A percentile compares a stretch with the other conserved stretches of the same genome.
Conservation (phyloP, 1,139 yeast genomes). For the Geotrichum bryndzae region DNA sequence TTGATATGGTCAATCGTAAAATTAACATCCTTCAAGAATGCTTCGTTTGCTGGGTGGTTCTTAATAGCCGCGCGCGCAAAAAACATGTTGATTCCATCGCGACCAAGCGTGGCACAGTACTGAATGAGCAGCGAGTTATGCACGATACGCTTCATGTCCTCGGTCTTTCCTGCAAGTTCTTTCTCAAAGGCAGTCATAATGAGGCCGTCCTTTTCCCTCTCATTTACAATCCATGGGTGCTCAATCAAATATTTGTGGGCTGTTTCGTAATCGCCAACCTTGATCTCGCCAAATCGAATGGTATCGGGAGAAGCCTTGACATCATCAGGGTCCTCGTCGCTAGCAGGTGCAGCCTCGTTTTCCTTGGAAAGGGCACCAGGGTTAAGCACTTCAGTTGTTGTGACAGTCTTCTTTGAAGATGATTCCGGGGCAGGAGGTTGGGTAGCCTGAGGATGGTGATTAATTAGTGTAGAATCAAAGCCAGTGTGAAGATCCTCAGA, state of each 20-base stretch:
- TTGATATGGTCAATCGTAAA: conserved; percentile 68
- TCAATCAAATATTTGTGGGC: conserved; percentile 49
- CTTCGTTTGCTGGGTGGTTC: conserved; percentile 54
- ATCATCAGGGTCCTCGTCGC: conserved; percentile 38
- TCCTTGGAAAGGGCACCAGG: conserved; percentile 22
- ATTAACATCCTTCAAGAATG: conserved; percentile 68
- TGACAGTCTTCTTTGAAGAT: conserved; percentile 18
- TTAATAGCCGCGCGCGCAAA: conserved; percentile 55
- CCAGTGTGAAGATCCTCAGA: conserved; percentile 94
- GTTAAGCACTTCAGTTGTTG: conserved; percentile 39
- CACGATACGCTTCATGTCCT: conserved; percentile 55
- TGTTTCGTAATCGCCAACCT: conserved; percentile 43
- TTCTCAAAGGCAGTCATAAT: conserved; percentile 88
- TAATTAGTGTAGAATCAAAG: conserved; percentile 77
- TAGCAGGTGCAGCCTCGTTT: conserved; percentile 13
- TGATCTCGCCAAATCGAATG: conserved; percentile 53
- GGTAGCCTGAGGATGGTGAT: conserved; percentile 42
- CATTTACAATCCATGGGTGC: conserved; percentile 67
- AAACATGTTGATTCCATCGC: conserved; percentile 60
- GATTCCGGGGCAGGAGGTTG: conserved; percentile 16
- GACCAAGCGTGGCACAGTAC: conserved; percentile 59
- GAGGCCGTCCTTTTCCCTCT: conserved; percentile 85
- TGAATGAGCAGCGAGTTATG: conserved; percentile 78
- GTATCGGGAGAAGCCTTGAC: conserved; percentile 59
- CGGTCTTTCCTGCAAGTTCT: conserved; percentile 57